Evolutionary conservation across 1,284 basidiomycete species (phyloP).

Genomic region (Ustilago trichophora): DNA sequence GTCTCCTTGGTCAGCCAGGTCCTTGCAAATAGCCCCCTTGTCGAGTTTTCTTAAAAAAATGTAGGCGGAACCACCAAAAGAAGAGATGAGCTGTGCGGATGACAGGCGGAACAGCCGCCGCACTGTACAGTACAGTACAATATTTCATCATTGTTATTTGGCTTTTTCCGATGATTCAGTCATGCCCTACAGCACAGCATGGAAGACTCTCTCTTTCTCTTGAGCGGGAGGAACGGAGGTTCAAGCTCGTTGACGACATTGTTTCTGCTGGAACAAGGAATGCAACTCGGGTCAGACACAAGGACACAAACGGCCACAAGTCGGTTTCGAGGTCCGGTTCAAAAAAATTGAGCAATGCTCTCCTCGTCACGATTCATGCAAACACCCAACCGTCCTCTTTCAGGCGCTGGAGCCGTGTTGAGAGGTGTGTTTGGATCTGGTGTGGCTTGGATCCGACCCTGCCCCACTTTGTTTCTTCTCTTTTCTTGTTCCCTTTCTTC

Average conservation of each 20-base stretch:
- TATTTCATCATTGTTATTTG: too few species aligned
- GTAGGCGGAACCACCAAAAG: not conserved
- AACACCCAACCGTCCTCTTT: not conserved
- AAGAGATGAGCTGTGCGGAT: too few species aligned
- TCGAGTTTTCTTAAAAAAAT: not conserved
- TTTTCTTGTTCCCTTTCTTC: not conserved
- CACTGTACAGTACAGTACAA: too few species aligned
- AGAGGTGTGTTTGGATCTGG: not conserved
- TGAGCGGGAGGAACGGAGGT: too few species aligned
- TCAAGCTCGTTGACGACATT: not conserved
- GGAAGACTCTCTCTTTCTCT: too few species aligned
- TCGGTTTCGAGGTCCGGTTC: conserved; percentile 17
- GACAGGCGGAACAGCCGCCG: too few species aligned
- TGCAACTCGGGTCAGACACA: not conserved
- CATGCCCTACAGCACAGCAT: too few species aligned
- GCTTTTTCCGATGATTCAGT: not conserved
- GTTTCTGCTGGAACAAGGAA: not conserved
- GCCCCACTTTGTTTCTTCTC: not conserved
- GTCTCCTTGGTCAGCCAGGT: conserved; percentile 1
- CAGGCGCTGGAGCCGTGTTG: conserved; percentile 1
- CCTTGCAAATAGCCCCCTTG: not conserved
- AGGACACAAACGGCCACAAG: conserved; percentile 4
- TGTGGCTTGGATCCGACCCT: too few species aligned
- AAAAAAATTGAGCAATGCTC: conserved; percentile 2
- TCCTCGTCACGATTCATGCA: conserved; percentile 31